These are phyloP conservation scores for Baorangia bicolor DNA, from an alignment of 768 basidiomycete genomes.

Conservation along the genomic window DNA sequence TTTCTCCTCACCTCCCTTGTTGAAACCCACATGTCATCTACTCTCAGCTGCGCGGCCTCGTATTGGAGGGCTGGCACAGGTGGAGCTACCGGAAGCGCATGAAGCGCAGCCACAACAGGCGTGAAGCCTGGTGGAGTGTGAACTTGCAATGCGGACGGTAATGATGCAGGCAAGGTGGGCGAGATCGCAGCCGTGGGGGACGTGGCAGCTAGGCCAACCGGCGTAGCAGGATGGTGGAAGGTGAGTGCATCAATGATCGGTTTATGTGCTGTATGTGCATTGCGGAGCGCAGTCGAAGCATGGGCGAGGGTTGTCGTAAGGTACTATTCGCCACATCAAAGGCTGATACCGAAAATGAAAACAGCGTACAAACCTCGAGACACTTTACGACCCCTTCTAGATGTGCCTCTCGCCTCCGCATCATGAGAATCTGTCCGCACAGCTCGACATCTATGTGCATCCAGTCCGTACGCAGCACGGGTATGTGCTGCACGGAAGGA, in stretches of 20 bases:
- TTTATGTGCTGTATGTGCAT: conserved; percentile 56
- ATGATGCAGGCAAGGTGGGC: not conserved
- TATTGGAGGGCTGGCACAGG: conserved; percentile 53
- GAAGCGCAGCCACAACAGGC: conserved; percentile 34
- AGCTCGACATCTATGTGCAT: conserved; percentile 82
- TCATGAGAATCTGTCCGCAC: conserved; percentile 69
- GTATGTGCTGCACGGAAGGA: conserved; percentile 44
- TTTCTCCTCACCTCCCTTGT: conserved; percentile 60
- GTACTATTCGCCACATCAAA: conserved; percentile 33
- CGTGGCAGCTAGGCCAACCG: not conserved
- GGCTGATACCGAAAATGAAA: conserved; percentile 6
- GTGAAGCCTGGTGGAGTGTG: conserved; percentile 9
- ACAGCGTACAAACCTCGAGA: conserved; percentile 44
- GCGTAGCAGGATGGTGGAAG: conserved; percentile 12
- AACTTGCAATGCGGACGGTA: not conserved
- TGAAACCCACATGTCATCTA: conserved; percentile 65
- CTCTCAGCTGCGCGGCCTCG: conserved; percentile 66
- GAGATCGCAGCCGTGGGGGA: not conserved
- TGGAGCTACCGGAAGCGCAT: conserved; percentile 29
- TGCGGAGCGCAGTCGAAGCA: conserved; percentile 56
- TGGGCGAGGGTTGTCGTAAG: conserved; percentile 52
- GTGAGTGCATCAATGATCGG: conserved; percentile 47
- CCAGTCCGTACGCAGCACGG: conserved; percentile 53
- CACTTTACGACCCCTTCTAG: conserved; percentile 61
- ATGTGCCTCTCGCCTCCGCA: conserved; percentile 67